Evolutionary conservation across 2,329 filamentous ascomycete species (phyloP).

Genomic region (Ophiostoma australiae): DNA sequence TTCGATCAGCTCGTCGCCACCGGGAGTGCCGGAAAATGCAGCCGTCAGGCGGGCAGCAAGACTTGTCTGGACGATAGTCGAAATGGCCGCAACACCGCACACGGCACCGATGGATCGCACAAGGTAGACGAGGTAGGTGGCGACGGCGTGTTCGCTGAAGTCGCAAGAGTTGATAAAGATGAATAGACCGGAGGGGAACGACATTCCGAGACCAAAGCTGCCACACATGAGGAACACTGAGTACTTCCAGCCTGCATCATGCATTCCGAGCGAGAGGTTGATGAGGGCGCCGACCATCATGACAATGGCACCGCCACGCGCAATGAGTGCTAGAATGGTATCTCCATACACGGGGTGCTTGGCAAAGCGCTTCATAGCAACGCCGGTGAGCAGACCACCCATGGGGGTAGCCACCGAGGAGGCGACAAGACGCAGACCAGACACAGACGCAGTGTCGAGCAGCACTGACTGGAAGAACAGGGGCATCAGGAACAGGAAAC

Average conservation of each 20-base stretch:
- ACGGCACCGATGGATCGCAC: conserved; percentile 24
- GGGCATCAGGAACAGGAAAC: conserved; percentile 64
- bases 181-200: conserved; percentile 20
- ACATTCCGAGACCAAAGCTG: conserved; percentile 26
- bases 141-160: conserved; percentile 23
- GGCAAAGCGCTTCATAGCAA: conserved; percentile 50
- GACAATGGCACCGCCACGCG: conserved; percentile 47
- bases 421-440: conserved; percentile 59
- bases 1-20: conserved; percentile 20
- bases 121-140: conserved; percentile 22
- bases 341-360: conserved; percentile 31
- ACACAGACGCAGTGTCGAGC: conserved; percentile 57
- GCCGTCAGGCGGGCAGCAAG: conserved; percentile 6
- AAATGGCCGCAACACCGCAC: conserved; percentile 23
- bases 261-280: conserved; percentile 45
- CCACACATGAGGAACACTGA: conserved; percentile 27
- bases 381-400: conserved; percentile 52
- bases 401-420: conserved; percentile 57
- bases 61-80: conserved; percentile 21
- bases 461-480: conserved; percentile 66
- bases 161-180: not conserved
- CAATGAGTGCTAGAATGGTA: conserved; percentile 47
- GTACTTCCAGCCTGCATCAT: conserved; percentile 51
- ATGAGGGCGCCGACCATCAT: conserved; percentile 44
- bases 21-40: conserved; percentile 16